Percentiles rank a stretch among this genome's conserved stretches.
Evolutionary conservation across 768 basidiomycete genomes (phyloP).

Genomic region (Galerina sulciceps): DNA sequence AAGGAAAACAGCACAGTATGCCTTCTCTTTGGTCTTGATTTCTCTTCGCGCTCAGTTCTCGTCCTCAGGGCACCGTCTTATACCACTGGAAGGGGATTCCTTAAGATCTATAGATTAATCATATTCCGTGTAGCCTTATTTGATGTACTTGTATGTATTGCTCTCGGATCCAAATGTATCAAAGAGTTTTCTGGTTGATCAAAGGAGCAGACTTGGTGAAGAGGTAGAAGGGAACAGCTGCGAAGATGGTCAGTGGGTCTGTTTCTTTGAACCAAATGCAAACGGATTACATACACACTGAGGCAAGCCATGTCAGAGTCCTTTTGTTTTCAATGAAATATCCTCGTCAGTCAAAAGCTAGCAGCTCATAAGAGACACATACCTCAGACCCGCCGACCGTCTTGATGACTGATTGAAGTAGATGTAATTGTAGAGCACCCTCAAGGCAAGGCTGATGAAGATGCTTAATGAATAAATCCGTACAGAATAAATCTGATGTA

Average conservation of each 20-base stretch:
- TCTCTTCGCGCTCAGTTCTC: neutral
- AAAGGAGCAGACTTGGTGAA: conserved; percentile 10
- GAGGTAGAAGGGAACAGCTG: conserved; percentile 21
- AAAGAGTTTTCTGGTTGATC: neutral
- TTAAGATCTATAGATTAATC: conserved; percentile 20
- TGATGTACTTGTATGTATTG: conserved; percentile 6
- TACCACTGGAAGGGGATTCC: conserved; percentile 74
- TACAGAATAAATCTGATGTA: neutral
- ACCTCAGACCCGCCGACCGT: conserved; percentile 14
- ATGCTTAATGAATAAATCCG: too few species aligned
- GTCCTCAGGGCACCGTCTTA: conserved; percentile 60
- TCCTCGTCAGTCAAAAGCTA: neutral
- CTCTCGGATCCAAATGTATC: neutral
- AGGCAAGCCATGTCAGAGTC: conserved; percentile 11
- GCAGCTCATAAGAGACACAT: neutral
- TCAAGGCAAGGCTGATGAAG: conserved; percentile 11
- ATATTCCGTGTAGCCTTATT: conserved; percentile 4
- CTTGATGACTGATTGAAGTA: conserved; percentile 23
- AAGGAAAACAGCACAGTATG: conserved; percentile 73
- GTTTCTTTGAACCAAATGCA: neutral
- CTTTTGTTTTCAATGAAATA: neutral
- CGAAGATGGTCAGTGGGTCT: neutral
- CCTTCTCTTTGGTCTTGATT: neutral
- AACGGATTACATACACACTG: conserved; percentile 12
- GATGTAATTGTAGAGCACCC: conserved; percentile 24